A percentile compares a stretch with the other conserved stretches of the same genome.
phyloP scores from a whole-genome alignment of 2,329 filamentous ascomycete species.

The Coleophoma cylindrospora region DNA sequence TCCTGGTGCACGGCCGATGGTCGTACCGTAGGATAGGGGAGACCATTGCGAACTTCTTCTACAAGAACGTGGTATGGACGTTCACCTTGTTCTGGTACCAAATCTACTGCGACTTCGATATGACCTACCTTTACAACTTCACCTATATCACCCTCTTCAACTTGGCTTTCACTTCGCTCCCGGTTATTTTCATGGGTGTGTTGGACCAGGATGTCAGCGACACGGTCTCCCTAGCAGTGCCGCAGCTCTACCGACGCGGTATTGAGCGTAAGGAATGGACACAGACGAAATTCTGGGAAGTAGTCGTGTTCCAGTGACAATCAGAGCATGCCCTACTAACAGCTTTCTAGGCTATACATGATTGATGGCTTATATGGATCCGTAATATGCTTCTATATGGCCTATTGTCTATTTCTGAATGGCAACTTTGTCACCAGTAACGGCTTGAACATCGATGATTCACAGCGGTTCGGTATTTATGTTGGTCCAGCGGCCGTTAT shows the following conservation, averaged over 20 bases:
- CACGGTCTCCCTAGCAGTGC: conserved; percentile 86
- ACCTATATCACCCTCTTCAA: conserved; percentile 97
- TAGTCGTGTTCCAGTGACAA: conserved; percentile 9
- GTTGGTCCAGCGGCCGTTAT: conserved; percentile 80
- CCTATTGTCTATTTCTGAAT: conserved; percentile 71
- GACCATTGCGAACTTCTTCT: conserved; percentile 97
- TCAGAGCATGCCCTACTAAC: conserved; percentile 21
- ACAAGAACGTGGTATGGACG: conserved; percentile 99
- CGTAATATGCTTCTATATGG: conserved; percentile 87
- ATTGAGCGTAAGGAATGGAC: conserved; percentile 98
- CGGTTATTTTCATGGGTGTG: conserved; percentile 92
- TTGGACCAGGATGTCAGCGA: conserved; percentile 96
- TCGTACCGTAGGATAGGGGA: conserved; percentile 93
- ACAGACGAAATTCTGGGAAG: conserved; percentile 90
- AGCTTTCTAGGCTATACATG: conserved; percentile 74
- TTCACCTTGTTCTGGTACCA: conserved; percentile 97
- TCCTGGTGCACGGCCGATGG: conserved; percentile 90
- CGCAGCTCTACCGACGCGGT: conserved; percentile 89
- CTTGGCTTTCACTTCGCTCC: conserved; percentile 90
- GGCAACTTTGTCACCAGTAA: conserved; percentile 64
- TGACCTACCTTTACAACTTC: conserved; percentile 95
- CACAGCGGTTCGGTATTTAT: conserved; percentile 80
- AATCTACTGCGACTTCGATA: conserved; percentile 92
- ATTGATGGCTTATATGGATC: conserved; percentile 92
- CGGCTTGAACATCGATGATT: conserved; percentile 73